Base-by-base conservation (phyloP, 75 land plant species). In the Larix kaempferi region DNA sequence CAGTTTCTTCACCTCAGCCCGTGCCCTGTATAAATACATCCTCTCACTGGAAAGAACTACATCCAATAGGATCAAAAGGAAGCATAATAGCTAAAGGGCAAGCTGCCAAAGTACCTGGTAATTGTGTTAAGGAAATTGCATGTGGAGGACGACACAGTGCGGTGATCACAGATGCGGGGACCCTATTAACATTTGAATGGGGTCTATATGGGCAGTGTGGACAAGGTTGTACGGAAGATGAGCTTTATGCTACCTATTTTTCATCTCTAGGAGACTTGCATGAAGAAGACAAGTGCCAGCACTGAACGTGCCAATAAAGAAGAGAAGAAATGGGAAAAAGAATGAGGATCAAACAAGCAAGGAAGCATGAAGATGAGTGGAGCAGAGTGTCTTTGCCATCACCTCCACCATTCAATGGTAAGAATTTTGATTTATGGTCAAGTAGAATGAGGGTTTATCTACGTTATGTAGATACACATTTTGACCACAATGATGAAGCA, bases 61-160 rank as follows among this genome's bases (percentile, higher is more conserved):
- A 83, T 55, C 54, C 83, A 59, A 60, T 78, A 23, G 22, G 77
- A 49, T 56, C 84, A 59, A 81, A 80, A 65, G 88, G 84, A 62
- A 77, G 63, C 72, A 72, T 23, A 71, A 78, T 56, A 67, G 76
- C 87, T 33, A 89, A 81, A 13, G 83, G 75, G 11, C 85, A 81
- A 49, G 54, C 76, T 57, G 62, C 56, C 64, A 88, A 85, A 81
- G 78, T 80, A 60, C 88, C 87, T 33, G 99, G 99, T 57, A 91
- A 35, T 57, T 88, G 77, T 82, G 80, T 95, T 27, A 95, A 84
- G 82, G 93, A 82, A 19, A 91, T 98, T 83, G 96, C 99, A 11
- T 98, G 99, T 93, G 99, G 99, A 59, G 99, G 99, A 17, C 91
- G 99, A 21, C 99, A 98, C 73, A 98, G 99, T 88, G 96, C 96